Conservation (phyloP, 768 basidiomycete species). For the Dentipellis sp. region DNA sequence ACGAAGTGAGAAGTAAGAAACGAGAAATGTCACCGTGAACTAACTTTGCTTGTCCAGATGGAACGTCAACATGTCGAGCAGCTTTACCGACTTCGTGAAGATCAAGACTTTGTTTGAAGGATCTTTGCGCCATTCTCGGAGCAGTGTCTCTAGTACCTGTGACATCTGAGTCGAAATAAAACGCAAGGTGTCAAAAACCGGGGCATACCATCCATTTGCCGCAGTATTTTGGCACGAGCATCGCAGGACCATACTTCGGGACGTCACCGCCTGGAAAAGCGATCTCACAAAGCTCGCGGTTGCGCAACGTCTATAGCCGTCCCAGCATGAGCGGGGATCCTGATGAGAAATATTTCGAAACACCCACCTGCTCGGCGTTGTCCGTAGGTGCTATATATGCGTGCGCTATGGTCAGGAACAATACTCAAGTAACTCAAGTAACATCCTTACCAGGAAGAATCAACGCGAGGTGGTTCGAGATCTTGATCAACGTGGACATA, state of each 20-base stretch:
- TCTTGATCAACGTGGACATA: constrained; percentile 75
- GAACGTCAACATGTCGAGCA: constrained; percentile 78
- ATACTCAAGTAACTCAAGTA: background rate
- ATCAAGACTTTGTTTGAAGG: constrained; percentile 79
- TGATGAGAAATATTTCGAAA: background rate
- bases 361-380: constrained; percentile 53
- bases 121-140: constrained; percentile 61
- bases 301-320: constrained; percentile 40
- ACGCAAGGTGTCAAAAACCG: background rate
- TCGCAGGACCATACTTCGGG: constrained; percentile 54
- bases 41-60: constrained; percentile 53
- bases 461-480: constrained; percentile 82
- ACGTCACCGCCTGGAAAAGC: constrained; percentile 51
- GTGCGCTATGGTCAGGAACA: no score
- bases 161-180: background rate
- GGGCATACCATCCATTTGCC: constrained; percentile 80
- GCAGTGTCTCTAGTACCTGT: constrained; percentile 57
- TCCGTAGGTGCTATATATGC: constrained; percentile 49
- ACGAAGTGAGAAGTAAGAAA: background rate
- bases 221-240: constrained; percentile 58
- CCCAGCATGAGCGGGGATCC: background rate
- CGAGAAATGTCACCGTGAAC: constrained; percentile 10
- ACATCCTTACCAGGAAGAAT: constrained; percentile 68
- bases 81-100: constrained; percentile 88
- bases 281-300: constrained; percentile 51